These are phyloP conservation scores for Spizellomyces sp. DNA, from an alignment of 192 early-diverging fungal species.

Conservation along the genomic window DNA sequence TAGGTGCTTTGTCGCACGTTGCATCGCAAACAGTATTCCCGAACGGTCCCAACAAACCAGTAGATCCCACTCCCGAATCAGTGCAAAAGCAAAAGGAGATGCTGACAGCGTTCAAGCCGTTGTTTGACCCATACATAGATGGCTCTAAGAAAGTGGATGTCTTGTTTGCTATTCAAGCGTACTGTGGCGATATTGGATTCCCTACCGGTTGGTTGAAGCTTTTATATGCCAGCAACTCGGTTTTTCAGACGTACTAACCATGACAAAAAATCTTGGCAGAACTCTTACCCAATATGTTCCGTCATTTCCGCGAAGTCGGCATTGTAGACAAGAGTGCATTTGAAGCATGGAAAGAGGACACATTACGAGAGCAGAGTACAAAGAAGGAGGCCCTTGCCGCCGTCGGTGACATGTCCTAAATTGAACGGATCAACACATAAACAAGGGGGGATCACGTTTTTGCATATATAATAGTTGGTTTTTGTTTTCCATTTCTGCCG, in stretches of 20 bases:
- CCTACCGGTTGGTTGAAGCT: slow-evolving; percentile 26
- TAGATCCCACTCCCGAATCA: slow-evolving; percentile 22
- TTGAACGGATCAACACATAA: no score
- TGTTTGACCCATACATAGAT: slow-evolving; percentile 20
- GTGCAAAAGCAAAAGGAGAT: slow-evolving; percentile 33
- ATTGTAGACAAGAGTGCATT: slow-evolving; percentile 39
- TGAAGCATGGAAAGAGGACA: slow-evolving; percentile 27
- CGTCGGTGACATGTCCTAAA: no score
- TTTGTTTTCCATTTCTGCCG: no score
- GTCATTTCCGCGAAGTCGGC: slow-evolving; percentile 36
- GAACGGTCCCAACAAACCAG: slow-evolving; percentile 27
- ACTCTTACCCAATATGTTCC: slow-evolving; percentile 49
- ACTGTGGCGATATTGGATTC: slow-evolving; percentile 21
- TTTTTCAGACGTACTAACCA: not conserved
- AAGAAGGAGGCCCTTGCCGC: slow-evolving; percentile 17
- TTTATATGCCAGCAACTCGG: slow-evolving; percentile 8
- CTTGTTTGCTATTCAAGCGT: slow-evolving; percentile 24
- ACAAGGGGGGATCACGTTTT: no score
- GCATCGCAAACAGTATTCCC: slow-evolving; percentile 29
- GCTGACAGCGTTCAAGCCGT: slow-evolving; percentile 16
- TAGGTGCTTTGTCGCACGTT: slow-evolving; percentile 17
- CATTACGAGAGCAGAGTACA: not conserved
- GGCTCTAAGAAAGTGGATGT: slow-evolving; percentile 25
- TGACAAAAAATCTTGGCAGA: slow-evolving; percentile 11
- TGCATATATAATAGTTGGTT: no score